Conservation (phyloP, 768 basidiomycete genomes). For the Trametes cingulata region DNA sequence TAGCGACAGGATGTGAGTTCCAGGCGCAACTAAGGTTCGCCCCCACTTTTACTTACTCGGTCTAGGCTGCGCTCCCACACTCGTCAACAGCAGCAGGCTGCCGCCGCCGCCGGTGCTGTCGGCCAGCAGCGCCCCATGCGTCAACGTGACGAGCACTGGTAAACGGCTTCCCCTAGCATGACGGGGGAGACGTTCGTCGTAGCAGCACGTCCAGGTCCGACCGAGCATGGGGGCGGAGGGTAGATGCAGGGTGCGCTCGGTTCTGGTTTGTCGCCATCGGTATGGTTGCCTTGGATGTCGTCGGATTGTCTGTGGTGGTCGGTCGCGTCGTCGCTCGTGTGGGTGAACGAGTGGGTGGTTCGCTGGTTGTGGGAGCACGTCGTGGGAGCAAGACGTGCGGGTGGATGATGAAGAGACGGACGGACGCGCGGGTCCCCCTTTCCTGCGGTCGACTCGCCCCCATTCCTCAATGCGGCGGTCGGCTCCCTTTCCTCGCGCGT, state of each 20-base stretch:
- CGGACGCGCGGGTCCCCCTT: not conserved
- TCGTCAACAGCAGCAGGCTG: slow-evolving; percentile 68
- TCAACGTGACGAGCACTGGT: slow-evolving; percentile 52
- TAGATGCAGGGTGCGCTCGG: slow-evolving; percentile 39
- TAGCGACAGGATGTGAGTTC: slow-evolving; percentile 79
- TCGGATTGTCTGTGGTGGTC: slow-evolving; percentile 40
- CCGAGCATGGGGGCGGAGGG: slow-evolving; percentile 49
- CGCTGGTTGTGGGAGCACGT: slow-evolving; percentile 15
- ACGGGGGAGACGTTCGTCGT: slow-evolving; percentile 26
- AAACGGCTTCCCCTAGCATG: slow-evolving; percentile 26
- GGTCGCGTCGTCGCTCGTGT: slow-evolving; percentile 31
- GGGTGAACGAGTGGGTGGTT: slow-evolving; percentile 14
- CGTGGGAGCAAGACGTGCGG: slow-evolving; percentile 23
- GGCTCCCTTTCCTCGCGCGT: not conserved
- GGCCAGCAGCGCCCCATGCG: slow-evolving; percentile 46
- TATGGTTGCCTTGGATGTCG: slow-evolving; percentile 38
- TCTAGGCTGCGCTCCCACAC: slow-evolving; percentile 85
- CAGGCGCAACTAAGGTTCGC: slow-evolving; percentile 24
- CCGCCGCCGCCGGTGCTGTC: slow-evolving; percentile 46
- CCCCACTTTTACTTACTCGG: slow-evolving; percentile 21
- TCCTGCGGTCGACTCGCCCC: not conserved
- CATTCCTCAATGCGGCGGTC: not conserved
- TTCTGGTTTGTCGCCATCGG: slow-evolving; percentile 33
- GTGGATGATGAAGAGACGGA: slow-evolving; percentile 19
- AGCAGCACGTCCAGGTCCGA: slow-evolving; percentile 45